Percentiles rank a stretch among this genome's conserved stretches.
phyloP scores from a whole-genome alignment of 1,284 basidiomycete genomes.

The Rhodotorula sp. region DNA sequence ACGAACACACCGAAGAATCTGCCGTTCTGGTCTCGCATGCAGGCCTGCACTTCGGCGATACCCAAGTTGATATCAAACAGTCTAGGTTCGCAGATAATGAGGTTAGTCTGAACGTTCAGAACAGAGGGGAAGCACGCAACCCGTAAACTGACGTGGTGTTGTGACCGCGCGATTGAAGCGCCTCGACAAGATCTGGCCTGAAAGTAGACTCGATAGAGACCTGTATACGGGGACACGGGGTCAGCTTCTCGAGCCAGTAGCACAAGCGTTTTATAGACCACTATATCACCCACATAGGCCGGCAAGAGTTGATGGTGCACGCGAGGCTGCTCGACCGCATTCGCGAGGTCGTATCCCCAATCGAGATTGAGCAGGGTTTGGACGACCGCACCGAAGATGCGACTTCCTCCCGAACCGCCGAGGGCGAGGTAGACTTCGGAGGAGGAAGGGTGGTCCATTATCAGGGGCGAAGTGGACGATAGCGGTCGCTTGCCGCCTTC shows the following conservation, averaged over 20 bases:
- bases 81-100: background rate
- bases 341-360: slow-evolving; percentile 73
- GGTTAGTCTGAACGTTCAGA: background rate
- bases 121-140: background rate
- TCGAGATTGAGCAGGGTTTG: slow-evolving; percentile 79
- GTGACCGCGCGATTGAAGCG: slow-evolving; percentile 65
- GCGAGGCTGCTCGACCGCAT: slow-evolving; percentile 80
- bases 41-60: slow-evolving; percentile 69
- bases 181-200: slow-evolving; percentile 58
- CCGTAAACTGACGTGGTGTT: slow-evolving; percentile 56
- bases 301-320: slow-evolving; percentile 91
- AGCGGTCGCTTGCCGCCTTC: slow-evolving; percentile 73
- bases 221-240: slow-evolving; percentile 16
- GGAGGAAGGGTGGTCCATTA: slow-evolving; percentile 59
- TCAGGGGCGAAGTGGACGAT: slow-evolving; percentile 76
- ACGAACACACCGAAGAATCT: slow-evolving; percentile 26
- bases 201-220: slow-evolving; percentile 67
- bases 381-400: slow-evolving; percentile 76
- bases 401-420: slow-evolving; percentile 82
- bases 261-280: background rate
- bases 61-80: slow-evolving; percentile 58
- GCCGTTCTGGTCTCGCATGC: slow-evolving; percentile 50
- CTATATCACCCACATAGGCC: slow-evolving; percentile 35
- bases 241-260: background rate
- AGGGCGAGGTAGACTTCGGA: slow-evolving; percentile 64